Conservation (phyloP, 805 yeast species). For the Groenewaldozyma salmanticensis region DNA sequence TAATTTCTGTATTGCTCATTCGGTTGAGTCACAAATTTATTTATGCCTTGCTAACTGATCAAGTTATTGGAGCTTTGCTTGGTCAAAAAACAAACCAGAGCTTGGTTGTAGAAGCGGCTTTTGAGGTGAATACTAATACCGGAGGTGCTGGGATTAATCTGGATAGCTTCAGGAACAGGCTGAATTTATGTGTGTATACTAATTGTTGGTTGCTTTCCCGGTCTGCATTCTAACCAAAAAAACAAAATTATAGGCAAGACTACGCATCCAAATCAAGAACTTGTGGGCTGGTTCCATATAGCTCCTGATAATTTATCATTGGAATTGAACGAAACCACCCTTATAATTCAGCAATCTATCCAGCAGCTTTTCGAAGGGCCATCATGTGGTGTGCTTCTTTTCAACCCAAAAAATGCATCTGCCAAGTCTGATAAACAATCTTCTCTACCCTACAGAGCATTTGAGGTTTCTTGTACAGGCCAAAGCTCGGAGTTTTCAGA, state of each 20-base stretch:
- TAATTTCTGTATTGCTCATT: neutral
- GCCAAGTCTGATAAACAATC: neutral
- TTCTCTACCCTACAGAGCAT: slow-evolving; percentile 2
- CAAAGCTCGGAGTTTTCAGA: slow-evolving; percentile 14
- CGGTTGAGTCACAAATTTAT: no score
- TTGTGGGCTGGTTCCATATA: slow-evolving; percentile 27
- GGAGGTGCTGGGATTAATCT: slow-evolving; percentile 18
- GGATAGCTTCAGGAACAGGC: slow-evolving; percentile 15
- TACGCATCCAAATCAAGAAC: slow-evolving; percentile 24
- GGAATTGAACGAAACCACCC: slow-evolving; percentile 6
- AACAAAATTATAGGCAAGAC: slow-evolving; percentile 15
- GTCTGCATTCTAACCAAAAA: no score
- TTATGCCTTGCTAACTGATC: slow-evolving; percentile 4
- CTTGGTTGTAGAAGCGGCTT: slow-evolving; percentile 24
- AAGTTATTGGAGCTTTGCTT: slow-evolving; percentile 26
- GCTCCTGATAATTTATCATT: slow-evolving; percentile 3
- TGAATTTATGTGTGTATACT: slow-evolving; percentile 21
- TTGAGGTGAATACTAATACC: slow-evolving; percentile 17
- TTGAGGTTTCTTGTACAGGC: slow-evolving; percentile 13
- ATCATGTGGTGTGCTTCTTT: slow-evolving; percentile 14
- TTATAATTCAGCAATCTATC: slow-evolving; percentile 13
- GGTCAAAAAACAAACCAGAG: slow-evolving; percentile 24
- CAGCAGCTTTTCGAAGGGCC: slow-evolving; percentile 13
- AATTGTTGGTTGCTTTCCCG: no score
- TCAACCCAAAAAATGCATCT: slow-evolving; percentile 11